Evolutionary conservation across 495 filamentous ascomycete genomes (phyloP), one percentile per base, ranked within the genome.

Genomic region (Hyaloscypha variabilis): DNA sequence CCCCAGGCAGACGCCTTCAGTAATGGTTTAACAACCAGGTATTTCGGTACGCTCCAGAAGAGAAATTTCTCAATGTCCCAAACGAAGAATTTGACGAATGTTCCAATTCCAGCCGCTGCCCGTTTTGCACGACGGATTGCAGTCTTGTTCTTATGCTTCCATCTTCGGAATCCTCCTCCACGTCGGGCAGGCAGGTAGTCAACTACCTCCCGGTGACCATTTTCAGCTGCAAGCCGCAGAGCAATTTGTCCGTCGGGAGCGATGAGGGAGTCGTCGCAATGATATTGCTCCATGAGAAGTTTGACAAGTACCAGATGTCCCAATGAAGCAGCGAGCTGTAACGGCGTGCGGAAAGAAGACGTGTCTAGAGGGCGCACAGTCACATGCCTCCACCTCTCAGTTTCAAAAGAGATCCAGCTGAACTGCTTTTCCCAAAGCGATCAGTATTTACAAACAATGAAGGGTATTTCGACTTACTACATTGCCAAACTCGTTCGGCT

Each of bases 11-110:
- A 52, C 11, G 52, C 31, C 24, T 71, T 67, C 23, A 3, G 14
- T 3, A 70, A 0, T 21, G 77, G 75, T 55, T 64, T 8, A 8
- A 79, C 66, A 21, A 81, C 57, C 23, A 68, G 29, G 36, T 77
- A 57, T 60, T 75, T 78, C 3, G 75, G 75, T 24, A 69, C 13
- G 2, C 34, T 63, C 70, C 71, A 79, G 6, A 76, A 4, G 6
- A 76, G 59, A 30, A 75, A 76, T 65, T 66, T 73, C n/a, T 74
- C 76, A 0, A 75, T 39, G 8, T 65, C 46, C 67, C 67, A 77
- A 19, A 73, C 25, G 13, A 77, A 67, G 11, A 75, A 67, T 58
- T 66, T 53, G 8, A 66, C 30, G 39, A 78, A 75, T 24, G 21
- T 21, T 2, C 23, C 60, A 11, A 78, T 66, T 6, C 67, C 67